Percentiles rank a stretch among this genome's conserved stretches.
Evolutionary conservation across 1,284 basidiomycete genomes (phyloP).

Genomic region (Cryptococcus maquisensis): DNA sequence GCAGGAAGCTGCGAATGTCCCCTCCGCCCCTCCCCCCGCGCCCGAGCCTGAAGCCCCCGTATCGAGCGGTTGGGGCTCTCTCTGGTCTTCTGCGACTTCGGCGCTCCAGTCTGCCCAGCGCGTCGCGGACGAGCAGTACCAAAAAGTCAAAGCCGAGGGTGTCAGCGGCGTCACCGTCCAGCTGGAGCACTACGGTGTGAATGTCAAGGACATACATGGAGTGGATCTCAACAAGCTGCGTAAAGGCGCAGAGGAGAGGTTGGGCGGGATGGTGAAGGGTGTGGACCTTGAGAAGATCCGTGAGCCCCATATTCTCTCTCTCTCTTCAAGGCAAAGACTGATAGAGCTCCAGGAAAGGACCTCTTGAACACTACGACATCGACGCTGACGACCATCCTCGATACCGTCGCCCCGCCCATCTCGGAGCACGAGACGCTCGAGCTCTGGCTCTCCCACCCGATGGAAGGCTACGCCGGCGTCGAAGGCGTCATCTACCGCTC

Average conservation of each 20-base stretch:
- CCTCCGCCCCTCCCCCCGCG: constrained; percentile 3
- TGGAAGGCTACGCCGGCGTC: constrained; percentile 93
- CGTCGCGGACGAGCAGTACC: constrained; percentile 84
- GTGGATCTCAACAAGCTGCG: constrained; percentile 81
- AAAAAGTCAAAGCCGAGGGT: constrained; percentile 58
- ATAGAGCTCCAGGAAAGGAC: constrained; percentile 63
- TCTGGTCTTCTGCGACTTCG: constrained; percentile 79
- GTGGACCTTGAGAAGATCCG: constrained; percentile 83
- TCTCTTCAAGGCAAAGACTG: neutral
- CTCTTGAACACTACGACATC: constrained; percentile 79
- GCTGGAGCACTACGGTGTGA: constrained; percentile 19
- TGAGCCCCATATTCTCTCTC: constrained; percentile 37
- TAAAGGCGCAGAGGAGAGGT: constrained; percentile 48
- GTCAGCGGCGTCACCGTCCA: constrained; percentile 27
- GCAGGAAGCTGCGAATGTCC: constrained; percentile 4
- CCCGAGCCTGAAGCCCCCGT: constrained; percentile 3
- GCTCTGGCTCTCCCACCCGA: constrained; percentile 91
- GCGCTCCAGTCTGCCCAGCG: constrained; percentile 81
- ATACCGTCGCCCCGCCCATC: constrained; percentile 96
- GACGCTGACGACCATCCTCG: constrained; percentile 82
- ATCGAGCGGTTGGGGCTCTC: constrained; percentile 56
- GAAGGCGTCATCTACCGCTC: constrained; percentile 92
- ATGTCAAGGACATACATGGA: constrained; percentile 60
- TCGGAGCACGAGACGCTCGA: constrained; percentile 96
- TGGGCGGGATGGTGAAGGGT: constrained; percentile 59